Evolutionary conservation across 352 stramenopile genomes (phyloP).

Genomic region (Hyaloperonospora arabidopsidis): DNA sequence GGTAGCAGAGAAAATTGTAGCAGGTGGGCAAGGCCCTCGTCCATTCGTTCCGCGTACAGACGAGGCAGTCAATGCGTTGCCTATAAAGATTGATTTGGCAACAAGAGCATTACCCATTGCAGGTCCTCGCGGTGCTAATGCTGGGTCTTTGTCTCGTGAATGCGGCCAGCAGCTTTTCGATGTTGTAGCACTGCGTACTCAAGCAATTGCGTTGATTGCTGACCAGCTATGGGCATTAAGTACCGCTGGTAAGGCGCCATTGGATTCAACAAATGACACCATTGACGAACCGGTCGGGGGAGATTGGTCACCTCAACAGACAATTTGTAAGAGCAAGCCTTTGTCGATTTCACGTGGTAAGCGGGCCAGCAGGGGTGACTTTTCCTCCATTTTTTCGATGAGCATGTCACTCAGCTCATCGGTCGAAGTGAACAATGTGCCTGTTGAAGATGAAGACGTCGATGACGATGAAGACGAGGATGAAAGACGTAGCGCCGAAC

Average conservation of each 20-base stretch:
- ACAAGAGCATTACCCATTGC: constrained; percentile 7
- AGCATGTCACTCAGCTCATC: constrained; percentile 47
- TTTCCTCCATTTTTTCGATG: constrained; percentile 54
- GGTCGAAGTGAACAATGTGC: constrained; percentile 19
- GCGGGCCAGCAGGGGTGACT: constrained; percentile 26
- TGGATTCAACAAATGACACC: constrained; percentile 4
- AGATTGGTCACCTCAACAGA: constrained; percentile 16
- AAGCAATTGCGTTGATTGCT: constrained; percentile 55
- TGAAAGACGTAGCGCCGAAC: constrained; percentile 26
- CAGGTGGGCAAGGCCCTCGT: constrained; percentile 4
- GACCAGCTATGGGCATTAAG: constrained; percentile 59
- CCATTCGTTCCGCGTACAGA: constrained; percentile 6
- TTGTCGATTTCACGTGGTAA: constrained; percentile 23
- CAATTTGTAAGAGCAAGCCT: constrained; percentile 9
- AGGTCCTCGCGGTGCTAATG: neutral
- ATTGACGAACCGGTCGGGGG: constrained; percentile 3
- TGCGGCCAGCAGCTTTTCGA: constrained; percentile 58
- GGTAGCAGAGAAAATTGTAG: constrained; percentile 23
- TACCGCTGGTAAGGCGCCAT: constrained; percentile 4
- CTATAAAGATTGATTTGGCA: constrained; percentile 1
- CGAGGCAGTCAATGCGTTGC: neutral
- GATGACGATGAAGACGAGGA: constrained; percentile 30
- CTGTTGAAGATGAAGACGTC: constrained; percentile 25
- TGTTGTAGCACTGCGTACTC: constrained; percentile 48
- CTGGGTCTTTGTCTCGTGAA: constrained; percentile 30